Base-by-base conservation (phyloP, 768 basidiomycete genomes). In the Lepiota venenata region DNA sequence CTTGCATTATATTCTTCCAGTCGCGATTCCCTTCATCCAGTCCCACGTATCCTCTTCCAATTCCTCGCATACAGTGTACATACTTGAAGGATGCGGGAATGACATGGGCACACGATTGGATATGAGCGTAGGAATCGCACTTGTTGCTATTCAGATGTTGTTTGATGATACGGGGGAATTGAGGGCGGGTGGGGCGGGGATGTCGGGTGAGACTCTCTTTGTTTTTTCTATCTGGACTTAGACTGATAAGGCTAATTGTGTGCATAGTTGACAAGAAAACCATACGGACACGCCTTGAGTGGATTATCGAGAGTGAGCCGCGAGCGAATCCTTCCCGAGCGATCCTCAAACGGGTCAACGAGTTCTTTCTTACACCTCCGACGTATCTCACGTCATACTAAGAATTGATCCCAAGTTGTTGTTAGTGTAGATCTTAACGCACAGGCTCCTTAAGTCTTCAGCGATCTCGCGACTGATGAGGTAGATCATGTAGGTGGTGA, bases 271-370 rank as follows among this genome's bases (percentile, higher is more conserved):
- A 68, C 56, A 58, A 97, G 66, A 68, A 74, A 16, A 69, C 77
- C 36, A 82, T 98, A 57, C 81, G 83, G 10, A 85, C 74, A 10
- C 78, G 93, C 15, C 74, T 98, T 35, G 87, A 98, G 64, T 93
- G 90, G 91, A 82, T 98, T 45, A 87, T 94, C 55, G 75, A 86
- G n/a, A 85, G 82, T 58, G 72, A 79, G 49, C 88, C 90, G 4
- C 72, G 75, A 50, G 88, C 85, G 3, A 98, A 97, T 64, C 95
- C 96, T 0, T 85, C 90, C 9, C 80, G 93, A 38, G 77, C 83
- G 14, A 91, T 88, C 8, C 74, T 98, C 56, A 71, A 73, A 58
- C 64, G 68, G 6, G 70, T n/a, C n/a, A n/a, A n/a, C n/a, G n/a
- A n/a, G n/a, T n/a, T n/a, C n/a, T n/a, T n/a, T n/a, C n/a, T n/a